Evolutionary conservation across 805 yeast species (phyloP).

Genomic region (Millerozyma miso): DNA sequence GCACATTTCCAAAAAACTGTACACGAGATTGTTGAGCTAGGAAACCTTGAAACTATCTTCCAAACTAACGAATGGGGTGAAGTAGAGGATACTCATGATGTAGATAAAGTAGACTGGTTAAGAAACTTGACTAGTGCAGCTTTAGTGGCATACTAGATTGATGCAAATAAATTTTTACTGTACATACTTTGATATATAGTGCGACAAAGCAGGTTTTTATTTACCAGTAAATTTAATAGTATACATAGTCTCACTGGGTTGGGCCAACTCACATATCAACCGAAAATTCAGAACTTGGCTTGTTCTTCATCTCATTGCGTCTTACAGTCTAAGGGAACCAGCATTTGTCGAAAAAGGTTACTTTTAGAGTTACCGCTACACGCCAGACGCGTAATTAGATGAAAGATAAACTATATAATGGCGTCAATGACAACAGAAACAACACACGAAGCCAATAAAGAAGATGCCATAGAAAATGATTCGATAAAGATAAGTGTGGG

Average conservation of each 20-base stretch:
- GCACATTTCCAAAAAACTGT: slow-evolving; percentile 41
- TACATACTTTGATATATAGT: slow-evolving; percentile 2
- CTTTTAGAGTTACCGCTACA: not conserved
- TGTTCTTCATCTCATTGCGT: too few species aligned
- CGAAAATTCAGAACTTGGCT: too few species aligned
- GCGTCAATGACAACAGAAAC: slow-evolving; percentile 1
- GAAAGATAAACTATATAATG: not conserved
- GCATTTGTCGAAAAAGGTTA: not conserved
- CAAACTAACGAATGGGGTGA: slow-evolving; percentile 97
- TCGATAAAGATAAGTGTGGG: slow-evolving; percentile 1
- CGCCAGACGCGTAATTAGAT: not conserved
- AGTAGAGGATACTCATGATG: slow-evolving; percentile 98
- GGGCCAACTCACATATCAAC: not conserved
- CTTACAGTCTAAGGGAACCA: too few species aligned
- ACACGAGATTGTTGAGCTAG: slow-evolving; percentile 72
- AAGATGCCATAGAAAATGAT: not conserved
- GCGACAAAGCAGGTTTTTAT: not conserved
- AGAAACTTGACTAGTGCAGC: slow-evolving; percentile 81
- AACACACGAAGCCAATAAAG: not conserved
- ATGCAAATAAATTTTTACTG: not conserved
- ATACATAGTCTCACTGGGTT: not conserved
- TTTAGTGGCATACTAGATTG: slow-evolving; percentile 24
- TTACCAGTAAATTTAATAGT: not conserved
- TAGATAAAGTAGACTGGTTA: slow-evolving; percentile 85
- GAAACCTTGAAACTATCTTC: slow-evolving; percentile 74